A percentile compares a stretch with the other conserved stretches of the same genome.
These are phyloP conservation scores for Eimeria maxima DNA, from an alignment of 169 alveolate species.

Conservation along the genomic window DNA sequence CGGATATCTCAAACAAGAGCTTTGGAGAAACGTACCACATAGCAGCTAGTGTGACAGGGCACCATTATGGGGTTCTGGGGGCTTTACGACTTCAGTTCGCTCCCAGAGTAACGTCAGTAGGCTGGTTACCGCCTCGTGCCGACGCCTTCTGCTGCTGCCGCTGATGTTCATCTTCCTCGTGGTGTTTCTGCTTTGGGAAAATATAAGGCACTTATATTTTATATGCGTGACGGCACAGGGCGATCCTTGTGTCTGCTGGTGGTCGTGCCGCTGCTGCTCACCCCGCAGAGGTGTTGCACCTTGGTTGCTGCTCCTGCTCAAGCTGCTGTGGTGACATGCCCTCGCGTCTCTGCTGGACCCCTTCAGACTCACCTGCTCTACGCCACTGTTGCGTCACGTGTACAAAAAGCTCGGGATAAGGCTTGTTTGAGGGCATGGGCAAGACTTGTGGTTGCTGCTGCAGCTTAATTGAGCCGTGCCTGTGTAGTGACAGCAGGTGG, in stretches of 20 bases:
- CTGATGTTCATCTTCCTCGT: not conserved
- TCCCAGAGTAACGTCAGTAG: not conserved
- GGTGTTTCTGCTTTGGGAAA: not conserved
- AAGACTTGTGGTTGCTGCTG: conserved; percentile 24
- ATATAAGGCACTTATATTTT: not conserved
- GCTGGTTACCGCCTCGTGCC: not conserved
- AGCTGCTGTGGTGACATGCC: not conserved
- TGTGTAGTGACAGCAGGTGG: conserved; percentile 46
- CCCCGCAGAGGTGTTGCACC: too few relatives aligned
- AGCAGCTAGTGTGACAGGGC: not conserved
- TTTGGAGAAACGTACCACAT: not conserved
- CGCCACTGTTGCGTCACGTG: conserved; percentile 40
- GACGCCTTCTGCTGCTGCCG: not conserved
- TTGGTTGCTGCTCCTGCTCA: not conserved
- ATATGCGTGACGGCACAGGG: not conserved
- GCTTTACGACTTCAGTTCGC: not conserved
- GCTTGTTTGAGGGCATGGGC: conserved; percentile 16
- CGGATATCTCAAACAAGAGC: not conserved
- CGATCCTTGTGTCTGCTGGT: not conserved
- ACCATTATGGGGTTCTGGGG: not conserved
- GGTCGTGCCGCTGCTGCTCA: conserved; percentile 18
- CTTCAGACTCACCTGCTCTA: conserved; percentile 6
- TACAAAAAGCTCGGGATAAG: conserved; percentile 37
- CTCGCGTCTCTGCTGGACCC: conserved; percentile 10
- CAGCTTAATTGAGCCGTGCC: conserved; percentile 48